phyloP scores from a whole-genome alignment of 1,139 yeast genomes.

The Geotrichum klebahnii region DNA sequence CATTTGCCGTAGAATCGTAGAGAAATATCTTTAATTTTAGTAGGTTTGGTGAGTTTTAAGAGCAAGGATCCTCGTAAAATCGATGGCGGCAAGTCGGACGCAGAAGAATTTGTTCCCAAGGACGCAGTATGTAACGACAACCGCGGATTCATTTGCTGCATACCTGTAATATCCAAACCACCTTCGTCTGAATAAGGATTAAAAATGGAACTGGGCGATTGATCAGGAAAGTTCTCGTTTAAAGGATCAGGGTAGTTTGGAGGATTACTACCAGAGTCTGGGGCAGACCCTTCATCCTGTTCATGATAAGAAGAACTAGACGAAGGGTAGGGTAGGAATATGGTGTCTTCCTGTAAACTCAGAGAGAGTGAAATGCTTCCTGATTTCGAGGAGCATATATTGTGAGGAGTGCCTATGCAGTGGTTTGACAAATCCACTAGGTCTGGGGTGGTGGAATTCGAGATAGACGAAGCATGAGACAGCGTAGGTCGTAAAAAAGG shows the following conservation, averaged over 20 bases:
- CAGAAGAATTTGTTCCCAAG: constrained; percentile 12
- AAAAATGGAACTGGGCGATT: constrained; percentile 12
- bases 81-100: constrained; percentile 59
- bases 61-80: constrained; percentile 75
- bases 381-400: constrained; percentile 35
- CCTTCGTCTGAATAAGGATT: background rate
- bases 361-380: constrained; percentile 36
- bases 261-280: background rate
- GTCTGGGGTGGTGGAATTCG: background rate
- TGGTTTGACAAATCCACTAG: constrained; percentile 27
- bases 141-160: background rate
- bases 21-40: constrained; percentile 60
- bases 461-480: constrained; percentile 1
- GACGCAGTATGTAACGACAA: constrained; percentile 11
- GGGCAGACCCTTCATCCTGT: constrained; percentile 24
- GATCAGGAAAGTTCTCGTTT: constrained; percentile 16
- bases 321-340: constrained; percentile 33
- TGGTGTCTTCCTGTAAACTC: constrained; percentile 37
- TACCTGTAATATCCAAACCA: no score
- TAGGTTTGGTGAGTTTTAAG: constrained; percentile 64
- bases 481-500: background rate
- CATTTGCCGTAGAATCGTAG: constrained; percentile 63
- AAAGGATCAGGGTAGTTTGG: background rate
- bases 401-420: constrained; percentile 37
- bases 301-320: constrained; percentile 28